Conservation (phyloP, 2,329 filamentous ascomycete genomes). For the Fonsecaea pedrosoi region DNA sequence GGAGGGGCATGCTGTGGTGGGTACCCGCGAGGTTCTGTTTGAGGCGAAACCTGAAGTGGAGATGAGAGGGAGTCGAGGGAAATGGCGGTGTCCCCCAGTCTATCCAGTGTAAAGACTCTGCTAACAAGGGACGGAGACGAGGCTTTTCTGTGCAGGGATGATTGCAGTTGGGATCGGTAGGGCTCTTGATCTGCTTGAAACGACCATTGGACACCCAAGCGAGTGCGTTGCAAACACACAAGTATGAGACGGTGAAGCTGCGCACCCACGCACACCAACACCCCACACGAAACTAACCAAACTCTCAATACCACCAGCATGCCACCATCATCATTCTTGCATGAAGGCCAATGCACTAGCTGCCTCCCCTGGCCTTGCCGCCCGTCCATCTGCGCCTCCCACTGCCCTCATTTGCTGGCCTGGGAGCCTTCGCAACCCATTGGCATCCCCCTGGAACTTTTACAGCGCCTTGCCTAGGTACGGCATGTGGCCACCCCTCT, state of each 20-base stretch:
- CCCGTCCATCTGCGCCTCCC: conserved; percentile 10
- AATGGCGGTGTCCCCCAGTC: conserved; percentile 29
- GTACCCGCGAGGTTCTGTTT: conserved; percentile 22
- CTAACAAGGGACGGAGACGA: conserved; percentile 9
- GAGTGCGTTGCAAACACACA: not conserved
- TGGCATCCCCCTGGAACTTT: conserved; percentile 2
- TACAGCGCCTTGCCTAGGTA: conserved; percentile 12
- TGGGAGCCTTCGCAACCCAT: conserved; percentile 1
- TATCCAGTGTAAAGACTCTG: not conserved
- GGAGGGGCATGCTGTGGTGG: conserved; percentile 24
- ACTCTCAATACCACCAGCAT: conserved; percentile 10
- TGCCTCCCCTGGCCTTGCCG: conserved; percentile 7
- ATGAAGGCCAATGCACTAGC: conserved; percentile 16
- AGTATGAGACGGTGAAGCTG: conserved; percentile 1
- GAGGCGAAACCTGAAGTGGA: conserved; percentile 29
- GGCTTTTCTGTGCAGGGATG: conserved; percentile 15
- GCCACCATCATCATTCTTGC: conserved; percentile 15
- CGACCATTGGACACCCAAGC: conserved; percentile 10
- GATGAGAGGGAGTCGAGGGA: conserved; percentile 19
- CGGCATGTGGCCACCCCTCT: not conserved
- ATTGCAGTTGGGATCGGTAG: conserved; percentile 3
- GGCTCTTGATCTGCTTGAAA: not conserved
- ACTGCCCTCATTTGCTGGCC: conserved; percentile 11
- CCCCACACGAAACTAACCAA: conserved; percentile 20
- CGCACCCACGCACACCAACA: not conserved